Evolutionary conservation across 2,329 filamentous ascomycete species (phyloP).

Genomic region (Cercospora beticola): DNA sequence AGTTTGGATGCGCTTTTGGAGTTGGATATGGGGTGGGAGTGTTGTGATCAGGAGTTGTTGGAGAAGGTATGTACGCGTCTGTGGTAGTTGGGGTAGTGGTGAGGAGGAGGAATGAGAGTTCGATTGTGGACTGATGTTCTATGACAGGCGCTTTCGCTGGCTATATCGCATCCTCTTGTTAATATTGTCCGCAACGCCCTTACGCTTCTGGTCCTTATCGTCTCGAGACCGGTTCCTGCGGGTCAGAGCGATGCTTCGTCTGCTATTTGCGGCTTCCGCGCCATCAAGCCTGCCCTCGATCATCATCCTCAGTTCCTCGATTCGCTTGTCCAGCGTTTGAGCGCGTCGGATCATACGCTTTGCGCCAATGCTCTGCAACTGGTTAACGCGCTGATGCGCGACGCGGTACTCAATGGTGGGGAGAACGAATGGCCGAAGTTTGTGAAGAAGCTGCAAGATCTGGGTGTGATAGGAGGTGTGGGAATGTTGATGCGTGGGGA

Average conservation of each 20-base stretch:
- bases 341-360: constrained; percentile 90
- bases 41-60: constrained; percentile 71
- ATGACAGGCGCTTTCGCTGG: constrained; percentile 75
- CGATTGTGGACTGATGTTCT: background rate
- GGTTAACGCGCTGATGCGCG: constrained; percentile 91
- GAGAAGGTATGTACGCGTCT: constrained; percentile 54
- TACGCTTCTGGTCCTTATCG: constrained; percentile 91
- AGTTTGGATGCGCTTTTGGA: constrained; percentile 84
- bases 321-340: constrained; percentile 85
- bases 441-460: constrained; percentile 87
- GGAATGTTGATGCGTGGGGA: constrained; percentile 92
- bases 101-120: background rate
- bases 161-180: constrained; percentile 92
- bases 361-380: constrained; percentile 94
- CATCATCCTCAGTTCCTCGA: constrained; percentile 92
- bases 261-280: constrained; percentile 80
- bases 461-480: constrained; percentile 88
- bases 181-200: constrained; percentile 96
- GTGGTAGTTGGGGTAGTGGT: background rate
- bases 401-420: constrained; percentile 76
- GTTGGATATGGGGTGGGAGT: constrained; percentile 97
- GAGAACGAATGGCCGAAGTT: constrained; percentile 92
- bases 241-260: constrained; percentile 56
- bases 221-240: constrained; percentile 67
- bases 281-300: constrained; percentile 86